phyloP scores from a whole-genome alignment of 1,284 basidiomycete genomes.

The Boletus calvinii region DNA sequence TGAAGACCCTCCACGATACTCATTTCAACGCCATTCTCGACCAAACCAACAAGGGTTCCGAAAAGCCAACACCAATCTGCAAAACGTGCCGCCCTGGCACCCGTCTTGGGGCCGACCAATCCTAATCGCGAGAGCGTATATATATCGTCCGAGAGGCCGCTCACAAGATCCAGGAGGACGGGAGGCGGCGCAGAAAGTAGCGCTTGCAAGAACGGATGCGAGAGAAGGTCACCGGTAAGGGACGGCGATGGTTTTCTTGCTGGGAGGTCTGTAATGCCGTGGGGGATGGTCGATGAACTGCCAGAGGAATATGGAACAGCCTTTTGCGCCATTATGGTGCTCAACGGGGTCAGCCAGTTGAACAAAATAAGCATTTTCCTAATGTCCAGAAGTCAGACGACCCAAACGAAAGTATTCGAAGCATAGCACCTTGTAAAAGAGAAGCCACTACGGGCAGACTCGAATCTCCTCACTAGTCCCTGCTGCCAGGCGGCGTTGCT shows the following conservation, averaged over 20 bases:
- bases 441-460: constrained; percentile 59
- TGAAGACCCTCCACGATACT: constrained; percentile 62
- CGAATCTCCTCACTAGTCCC: constrained; percentile 56
- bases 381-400: constrained; percentile 14
- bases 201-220: constrained; percentile 62
- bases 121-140: constrained; percentile 70
- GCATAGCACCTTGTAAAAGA: constrained; percentile 62
- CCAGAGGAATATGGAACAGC: constrained; percentile 52
- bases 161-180: constrained; percentile 73
- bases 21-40: constrained; percentile 77
- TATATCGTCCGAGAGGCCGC: constrained; percentile 73
- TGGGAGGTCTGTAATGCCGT: constrained; percentile 23
- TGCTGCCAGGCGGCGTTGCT: constrained; percentile 47
- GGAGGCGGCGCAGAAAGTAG: constrained; percentile 78
- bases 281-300: constrained; percentile 25
- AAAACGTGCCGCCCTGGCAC: constrained; percentile 66
- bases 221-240: constrained; percentile 26
- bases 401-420: background rate
- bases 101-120: constrained; percentile 58
- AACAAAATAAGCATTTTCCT: constrained; percentile 79
- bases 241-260: constrained; percentile 16
- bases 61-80: constrained; percentile 84
- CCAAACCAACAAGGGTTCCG: constrained; percentile 70
- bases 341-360: constrained; percentile 77
- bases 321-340: constrained; percentile 62